phyloP scores from a whole-genome alignment of 306 rosid species.

The Senna siamea region DNA sequence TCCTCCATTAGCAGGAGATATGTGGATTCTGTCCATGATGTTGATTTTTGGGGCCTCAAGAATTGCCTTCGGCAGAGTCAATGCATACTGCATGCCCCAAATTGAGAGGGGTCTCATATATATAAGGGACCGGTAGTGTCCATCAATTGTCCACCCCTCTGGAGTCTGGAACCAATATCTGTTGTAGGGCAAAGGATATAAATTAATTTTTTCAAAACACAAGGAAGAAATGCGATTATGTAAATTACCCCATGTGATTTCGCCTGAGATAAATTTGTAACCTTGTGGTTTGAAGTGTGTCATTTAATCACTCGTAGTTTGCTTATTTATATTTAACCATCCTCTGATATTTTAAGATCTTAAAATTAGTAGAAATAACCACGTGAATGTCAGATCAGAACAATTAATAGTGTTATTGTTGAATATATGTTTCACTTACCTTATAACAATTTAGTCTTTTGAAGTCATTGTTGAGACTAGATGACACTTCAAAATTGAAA shows the following conservation, averaged over 20 bases:
- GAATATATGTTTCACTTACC: neutral
- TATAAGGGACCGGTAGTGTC: slow-evolving; percentile 86
- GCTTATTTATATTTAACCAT: neutral
- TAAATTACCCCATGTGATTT: neutral
- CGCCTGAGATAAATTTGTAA: neutral
- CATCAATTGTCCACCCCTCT: slow-evolving; percentile 90
- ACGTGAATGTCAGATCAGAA: neutral
- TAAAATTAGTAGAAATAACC: neutral
- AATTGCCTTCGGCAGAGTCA: slow-evolving; percentile 76
- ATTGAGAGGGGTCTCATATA: slow-evolving; percentile 96
- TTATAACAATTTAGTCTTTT: neutral
- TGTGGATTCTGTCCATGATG: slow-evolving; percentile 91
- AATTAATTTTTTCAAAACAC: neutral
- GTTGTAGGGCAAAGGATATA: slow-evolving; percentile 14
- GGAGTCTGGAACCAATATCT: slow-evolving; percentile 98
- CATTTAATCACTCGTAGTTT: neutral
- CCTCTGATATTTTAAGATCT: neutral
- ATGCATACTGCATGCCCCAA: slow-evolving; percentile 95
- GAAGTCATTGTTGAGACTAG: neutral
- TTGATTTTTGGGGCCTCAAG: slow-evolving; percentile 90
- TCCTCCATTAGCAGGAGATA: slow-evolving; percentile 62
- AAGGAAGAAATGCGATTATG: slow-evolving; percentile 6
- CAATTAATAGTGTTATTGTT: neutral
- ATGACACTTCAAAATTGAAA: neutral
- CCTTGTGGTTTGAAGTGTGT: neutral